Base-by-base conservation (phyloP, 1,139 yeast species). In the Debaryomyces singareniensis region DNA sequence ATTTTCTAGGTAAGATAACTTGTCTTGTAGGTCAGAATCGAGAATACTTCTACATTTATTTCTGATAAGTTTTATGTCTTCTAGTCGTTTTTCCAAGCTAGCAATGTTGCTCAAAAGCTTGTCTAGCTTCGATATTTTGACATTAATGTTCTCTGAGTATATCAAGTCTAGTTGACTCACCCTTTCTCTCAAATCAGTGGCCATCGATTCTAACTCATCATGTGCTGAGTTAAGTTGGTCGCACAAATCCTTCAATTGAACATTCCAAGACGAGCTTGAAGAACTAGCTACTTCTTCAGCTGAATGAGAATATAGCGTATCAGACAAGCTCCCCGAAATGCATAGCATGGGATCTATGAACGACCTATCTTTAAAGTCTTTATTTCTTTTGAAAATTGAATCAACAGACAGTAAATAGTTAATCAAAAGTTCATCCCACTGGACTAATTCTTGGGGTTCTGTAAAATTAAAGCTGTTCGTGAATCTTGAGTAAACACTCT, bases 1-100 rank as follows among this genome's bases (percentile, higher is more conserved):
- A 14, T 44, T 38, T 31, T 65, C 71, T 38, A 67, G 47, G 4
- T 55, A 32, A 24, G 53, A 58, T 28, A 66, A 42, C 33, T 56
- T 57, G 13, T 45, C 48, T n/a, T 45, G 42, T 33, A 65, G 45
- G n/a, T 53, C 57, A 15, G 38, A 35, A 16, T 53, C 39, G 42
- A 64, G 47, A 6, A 44, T 35, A 4, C 39, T 29, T 38, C 62
- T 63, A 35, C 53, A 53, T 20, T 40, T 35, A n/a, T 47, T 45
- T 18, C 63, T 53, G 12, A 45, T 39, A 4, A 36, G 32, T 37
- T 51, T 54, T 24, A 58, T 48, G 12, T 33, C 35, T 18, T 46
- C 47, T 10, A 65, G 48, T 16, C 63, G 51, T 22, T 22, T 32
- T 28, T 61, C 68, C 15, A 63, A 44, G 11, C 38, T 36, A 11